Evolutionary conservation across 768 basidiomycete species (phyloP), one percentile per base, ranked within the genome.

Genomic region (Tulasnella sp.): DNA sequence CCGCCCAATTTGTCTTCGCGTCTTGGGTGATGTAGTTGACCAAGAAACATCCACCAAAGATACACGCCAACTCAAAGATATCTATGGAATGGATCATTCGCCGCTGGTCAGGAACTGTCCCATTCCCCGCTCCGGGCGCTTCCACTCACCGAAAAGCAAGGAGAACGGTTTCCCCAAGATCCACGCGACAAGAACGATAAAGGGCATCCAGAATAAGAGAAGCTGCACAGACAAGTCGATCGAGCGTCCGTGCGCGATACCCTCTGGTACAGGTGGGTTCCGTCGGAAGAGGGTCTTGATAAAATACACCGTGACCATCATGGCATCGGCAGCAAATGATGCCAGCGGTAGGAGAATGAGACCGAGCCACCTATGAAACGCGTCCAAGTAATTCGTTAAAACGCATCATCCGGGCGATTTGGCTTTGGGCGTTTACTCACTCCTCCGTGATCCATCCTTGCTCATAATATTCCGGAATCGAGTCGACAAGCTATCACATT

Each of bases 191-290:
- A 93, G 80, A 4, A 90, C 87, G 54, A 92, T 81, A 79, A 92
- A 85, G 0, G 92, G 91, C 87, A 90, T 90, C 92, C 92, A 93
- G 82, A 92, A 91, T 14, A 93, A 84, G 22, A 86, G 86, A 81
- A 93, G 93, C 80, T 93, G 92, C 76, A 93, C 91, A 79, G 89
- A 90, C 67, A 92, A 85, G 80, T 93, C 92, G 76, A 93, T 93
- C 6, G 91, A 89, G 31, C 89, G 86, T 0, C 86, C 90, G 80
- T 88, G 88, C 0, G 91, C 91, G 29, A 91, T 83, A n/a, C 86
- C 85, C 6, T 85, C 84, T 1, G 90, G 90, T 19, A 87, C 79
- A 49, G 80, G 83, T 0, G 84, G 83, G 4, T 84, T 81, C 17
- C 67, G 40, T 49, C 82, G 81, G 78, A 86, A 81, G 45, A 83